Evolutionary conservation across 2,329 filamentous ascomycete genomes (phyloP), one percentile per base, ranked within the genome.

Genomic region (Byssoonygena ceratinophila): DNA sequence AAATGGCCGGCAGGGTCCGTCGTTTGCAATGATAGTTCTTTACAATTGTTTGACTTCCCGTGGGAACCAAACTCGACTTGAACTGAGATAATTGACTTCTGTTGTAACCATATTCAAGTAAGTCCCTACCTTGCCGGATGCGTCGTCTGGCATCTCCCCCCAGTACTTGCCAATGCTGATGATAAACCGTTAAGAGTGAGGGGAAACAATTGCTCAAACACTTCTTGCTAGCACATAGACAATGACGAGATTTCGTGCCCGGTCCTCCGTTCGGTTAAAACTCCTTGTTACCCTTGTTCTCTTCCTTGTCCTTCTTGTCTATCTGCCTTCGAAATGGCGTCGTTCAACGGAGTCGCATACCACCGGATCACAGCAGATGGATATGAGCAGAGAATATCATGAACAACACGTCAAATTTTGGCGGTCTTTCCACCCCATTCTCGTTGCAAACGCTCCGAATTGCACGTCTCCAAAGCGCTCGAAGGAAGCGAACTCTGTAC

Each of bases 401-500:
- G 54, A 55, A 32, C 23, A 58, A 9, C 63, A 66, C 54, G 58
- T 59, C 18, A 49, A 58, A 12, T 69, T 70, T 54, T 71, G 68
- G 67, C 59, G 53, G 6, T 57, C 61, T 16, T 65, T 71, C 29
- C 61, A 66, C 32, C 56, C 60, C 1, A 55, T 66, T 7, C 57
- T 71, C n/a, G 59, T 60, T 8, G 54, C 57, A n/a, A 58, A 68
- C 46, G 58, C 58, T 20, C 68, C 67, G 0, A 59, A 60, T 49
- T 63, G 62, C 50, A 44, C 59, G 2, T 58, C 66, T 2, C 63
- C 66, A 2, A 27, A 60, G n/a, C 59, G 62, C 31, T 43, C 61
- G 11, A 61, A 59, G 16, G 60, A 54, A 31, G 63, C 63, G 1
- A 56, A 58, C 4, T 63, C 60, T 4, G 56, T 62, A 44, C 47